Evolutionary conservation across 2,329 filamentous ascomycete species (phyloP).

Genomic region (Fusarium mangiferae): DNA sequence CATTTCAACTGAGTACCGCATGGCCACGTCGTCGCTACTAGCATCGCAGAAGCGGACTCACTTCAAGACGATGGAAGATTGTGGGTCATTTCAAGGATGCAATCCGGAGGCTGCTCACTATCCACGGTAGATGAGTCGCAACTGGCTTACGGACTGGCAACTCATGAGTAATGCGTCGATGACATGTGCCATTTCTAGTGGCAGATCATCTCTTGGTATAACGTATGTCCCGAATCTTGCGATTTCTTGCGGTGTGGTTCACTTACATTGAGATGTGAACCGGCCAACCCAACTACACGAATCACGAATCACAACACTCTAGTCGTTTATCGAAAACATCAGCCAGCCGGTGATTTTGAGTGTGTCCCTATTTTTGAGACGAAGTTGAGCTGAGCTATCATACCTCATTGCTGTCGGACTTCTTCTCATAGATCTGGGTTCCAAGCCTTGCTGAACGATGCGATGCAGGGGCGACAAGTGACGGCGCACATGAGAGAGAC

Average conservation of each 20-base stretch:
- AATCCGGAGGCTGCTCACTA: no score
- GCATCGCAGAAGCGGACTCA: not conserved
- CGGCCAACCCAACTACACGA: conserved; percentile 21
- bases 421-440: no score
- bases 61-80: not conserved
- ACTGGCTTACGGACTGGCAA: conserved; percentile 19
- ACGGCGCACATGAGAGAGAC: no score
- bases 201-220: conserved; percentile 33
- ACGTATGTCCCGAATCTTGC: conserved; percentile 37
- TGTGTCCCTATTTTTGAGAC: no score
- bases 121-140: not conserved
- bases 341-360: no score
- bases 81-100: not conserved
- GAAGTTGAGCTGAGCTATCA: no score
- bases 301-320: not conserved
- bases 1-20: no score
- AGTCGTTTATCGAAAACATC: no score
- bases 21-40: no score
- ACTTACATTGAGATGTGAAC: conserved; percentile 22
- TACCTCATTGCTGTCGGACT: no score
- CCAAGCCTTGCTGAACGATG: no score
- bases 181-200: conserved; percentile 39
- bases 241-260: conserved; percentile 16
- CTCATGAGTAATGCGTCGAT: conserved; percentile 44
- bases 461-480: no score